These are phyloP conservation scores for Fusarium sp. DNA, from an alignment of 2,329 filamentous ascomycete species.

Conservation along the genomic window DNA sequence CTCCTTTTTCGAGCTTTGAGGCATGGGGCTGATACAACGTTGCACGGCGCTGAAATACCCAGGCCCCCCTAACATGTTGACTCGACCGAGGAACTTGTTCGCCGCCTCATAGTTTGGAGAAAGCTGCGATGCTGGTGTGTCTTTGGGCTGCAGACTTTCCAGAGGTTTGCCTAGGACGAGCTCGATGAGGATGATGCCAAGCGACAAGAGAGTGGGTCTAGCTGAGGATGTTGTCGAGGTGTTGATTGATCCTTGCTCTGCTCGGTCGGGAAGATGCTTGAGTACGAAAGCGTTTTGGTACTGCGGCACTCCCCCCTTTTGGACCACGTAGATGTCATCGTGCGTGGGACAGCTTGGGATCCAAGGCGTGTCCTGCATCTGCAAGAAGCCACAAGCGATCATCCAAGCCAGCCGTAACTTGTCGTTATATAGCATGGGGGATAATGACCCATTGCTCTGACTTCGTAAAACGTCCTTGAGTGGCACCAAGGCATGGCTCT, in stretches of 20 bases:
- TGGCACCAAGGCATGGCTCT: not conserved
- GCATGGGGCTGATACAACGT: not conserved
- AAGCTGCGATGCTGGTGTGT: rapidly evolving
- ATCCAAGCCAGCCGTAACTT: not conserved
- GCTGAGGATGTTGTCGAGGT: not conserved
- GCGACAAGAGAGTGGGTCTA: constrained; percentile 1
- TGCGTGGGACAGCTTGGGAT: not conserved
- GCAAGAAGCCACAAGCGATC: not conserved
- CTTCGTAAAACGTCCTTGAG: not conserved
- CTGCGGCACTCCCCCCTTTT: not conserved
- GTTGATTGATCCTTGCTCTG: rapidly evolving
- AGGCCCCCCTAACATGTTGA: not conserved
- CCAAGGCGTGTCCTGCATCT: constrained; percentile 17
- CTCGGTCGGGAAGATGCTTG: not conserved
- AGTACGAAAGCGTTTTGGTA: constrained; percentile 5
- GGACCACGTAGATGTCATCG: constrained; percentile 2
- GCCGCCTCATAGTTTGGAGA: constrained; percentile 1
- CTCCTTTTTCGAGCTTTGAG: too few species aligned
- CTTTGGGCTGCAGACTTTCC: rapidly evolving
- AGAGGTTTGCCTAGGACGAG: constrained; percentile 6
- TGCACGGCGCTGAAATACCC: constrained; percentile 10
- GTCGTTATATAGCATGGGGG: not conserved
- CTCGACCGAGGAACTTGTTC: constrained; percentile 6
- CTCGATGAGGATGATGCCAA: constrained; percentile 4
- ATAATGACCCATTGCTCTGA: not conserved